These are phyloP conservation scores for Penicillium antarcticum DNA, from an alignment of 495 filamentous ascomycete genomes.

Conservation along the genomic window DNA sequence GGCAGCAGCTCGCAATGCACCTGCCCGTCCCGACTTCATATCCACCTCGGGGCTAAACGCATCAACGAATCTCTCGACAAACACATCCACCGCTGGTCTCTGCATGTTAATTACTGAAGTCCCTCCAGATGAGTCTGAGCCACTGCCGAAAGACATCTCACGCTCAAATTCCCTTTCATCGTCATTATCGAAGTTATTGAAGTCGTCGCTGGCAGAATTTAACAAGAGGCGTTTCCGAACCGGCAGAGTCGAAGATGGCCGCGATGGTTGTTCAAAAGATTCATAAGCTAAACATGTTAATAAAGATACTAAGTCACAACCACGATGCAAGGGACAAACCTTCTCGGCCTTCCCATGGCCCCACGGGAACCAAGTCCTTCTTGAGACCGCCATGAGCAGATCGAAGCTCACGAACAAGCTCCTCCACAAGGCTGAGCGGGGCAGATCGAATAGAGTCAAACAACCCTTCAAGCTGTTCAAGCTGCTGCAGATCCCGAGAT, in stretches of 20 bases:
- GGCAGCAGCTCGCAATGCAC: conserved; percentile 39
- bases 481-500: conserved; percentile 22
- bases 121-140: conserved; percentile 23
- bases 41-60: conserved; percentile 45
- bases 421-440: conserved; percentile 31
- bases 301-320: not conserved
- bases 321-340: conserved; percentile 15
- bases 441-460: conserved; percentile 42
- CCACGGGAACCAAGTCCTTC: conserved; percentile 17
- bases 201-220: not conserved
- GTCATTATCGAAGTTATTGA: conserved; percentile 13
- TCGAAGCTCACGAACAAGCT: conserved; percentile 34
- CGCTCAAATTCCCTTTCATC: conserved; percentile 14
- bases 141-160: conserved; percentile 12
- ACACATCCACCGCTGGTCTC: conserved; percentile 34
- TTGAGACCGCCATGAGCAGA: conserved; percentile 18
- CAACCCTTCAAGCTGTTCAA: conserved; percentile 34
- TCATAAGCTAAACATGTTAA: conserved; percentile 17
- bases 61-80: conserved; percentile 44
- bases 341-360: conserved; percentile 29
- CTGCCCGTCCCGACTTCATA: conserved; percentile 36
- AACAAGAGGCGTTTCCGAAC: conserved; percentile 3
- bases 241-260: conserved; percentile 8
- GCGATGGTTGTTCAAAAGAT: conserved; percentile 6
- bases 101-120: conserved; percentile 25